Base-by-base conservation (phyloP, 2,329 filamentous ascomycete genomes). In the Aspergillus tanneri region DNA sequence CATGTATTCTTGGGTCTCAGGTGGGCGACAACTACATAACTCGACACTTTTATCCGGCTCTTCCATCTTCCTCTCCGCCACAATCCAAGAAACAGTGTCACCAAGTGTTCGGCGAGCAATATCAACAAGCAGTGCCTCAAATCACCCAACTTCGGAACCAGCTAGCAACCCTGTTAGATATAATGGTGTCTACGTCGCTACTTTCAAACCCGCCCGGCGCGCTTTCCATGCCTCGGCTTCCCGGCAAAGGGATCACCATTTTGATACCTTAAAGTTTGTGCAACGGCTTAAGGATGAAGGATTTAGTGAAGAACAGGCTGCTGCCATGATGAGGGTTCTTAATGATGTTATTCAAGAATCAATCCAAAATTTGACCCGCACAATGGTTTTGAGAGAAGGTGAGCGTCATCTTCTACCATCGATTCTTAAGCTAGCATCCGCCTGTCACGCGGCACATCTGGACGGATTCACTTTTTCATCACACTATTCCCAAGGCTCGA, bases 291-390 rank as follows among this genome's bases (percentile, higher is more conserved):
- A 92, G 69, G 83, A 83, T 57, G 93, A 99, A 68, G 93, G 93
- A 0, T 96, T 97, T 69, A 96, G 90, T 19, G 92, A 97, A 70
- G 87, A 91, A 59, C 93, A 99, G 72, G 86, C 91, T 2, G 90
- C 90, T 21, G 92, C 93, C n/a, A 93, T 96, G 87, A 97, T 99
- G 93, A 89, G 88, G 67, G 89, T 97, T 5, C 77, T 99, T 30
- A 91, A 90, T 71, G 91, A 97, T 69, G 92, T 97, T 8, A 96
- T 99, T 57, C 89, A 97, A 69, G 93, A 99, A 73, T 95, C 89
- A 67, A 97, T 99, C 60, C 92, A 96, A 69, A 97, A 97, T 71
- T 80, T 99, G 41, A 97, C 92, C 0, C 85, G 92, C 55, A 97
- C 92, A 12, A 99, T 99, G 93, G 93, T 99, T 34, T 82, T 96